Conservation (phyloP, 352 stramenopile species). For the Phytopythium ostracodes region DNA sequence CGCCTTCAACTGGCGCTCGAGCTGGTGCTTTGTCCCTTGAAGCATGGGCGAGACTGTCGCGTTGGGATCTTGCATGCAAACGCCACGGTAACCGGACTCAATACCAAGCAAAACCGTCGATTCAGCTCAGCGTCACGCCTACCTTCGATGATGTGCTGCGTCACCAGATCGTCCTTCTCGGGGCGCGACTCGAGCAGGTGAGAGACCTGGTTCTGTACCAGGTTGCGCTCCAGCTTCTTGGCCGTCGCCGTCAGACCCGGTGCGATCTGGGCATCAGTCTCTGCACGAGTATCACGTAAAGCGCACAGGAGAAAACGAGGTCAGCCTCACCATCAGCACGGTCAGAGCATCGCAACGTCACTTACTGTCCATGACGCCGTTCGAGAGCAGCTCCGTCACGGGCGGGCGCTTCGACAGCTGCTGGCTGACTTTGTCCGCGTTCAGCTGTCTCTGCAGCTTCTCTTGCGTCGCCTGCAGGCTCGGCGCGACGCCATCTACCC, state of each 20-base stretch:
- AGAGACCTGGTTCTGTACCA: constrained; percentile 80
- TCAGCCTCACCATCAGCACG: not conserved
- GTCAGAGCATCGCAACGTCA: not conserved
- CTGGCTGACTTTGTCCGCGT: constrained; percentile 68
- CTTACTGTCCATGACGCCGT: constrained; percentile 56
- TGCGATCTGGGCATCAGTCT: constrained; percentile 53
- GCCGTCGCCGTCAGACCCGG: constrained; percentile 64
- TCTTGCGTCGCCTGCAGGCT: constrained; percentile 80
- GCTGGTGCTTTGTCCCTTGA: constrained; percentile 65
- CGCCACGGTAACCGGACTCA: not conserved
- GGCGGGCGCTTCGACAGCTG: constrained; percentile 71
- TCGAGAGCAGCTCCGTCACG: constrained; percentile 47
- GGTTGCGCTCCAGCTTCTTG: constrained; percentile 72
- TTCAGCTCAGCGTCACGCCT: not conserved
- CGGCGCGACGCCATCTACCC: constrained; percentile 51
- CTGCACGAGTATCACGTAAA: constrained; percentile 9
- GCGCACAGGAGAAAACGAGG: not conserved
- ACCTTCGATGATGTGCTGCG: constrained; percentile 71
- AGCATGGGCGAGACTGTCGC: constrained; percentile 50
- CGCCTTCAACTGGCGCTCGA: constrained; percentile 68
- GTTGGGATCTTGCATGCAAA: constrained; percentile 25
- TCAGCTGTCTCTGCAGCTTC: constrained; percentile 68
- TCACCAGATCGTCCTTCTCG: constrained; percentile 75
- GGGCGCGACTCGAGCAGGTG: constrained; percentile 75
- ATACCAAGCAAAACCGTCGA: too few species aligned